phyloP scores from a whole-genome alignment of 352 stramenopile species.

The Peronospora farinosa region DNA sequence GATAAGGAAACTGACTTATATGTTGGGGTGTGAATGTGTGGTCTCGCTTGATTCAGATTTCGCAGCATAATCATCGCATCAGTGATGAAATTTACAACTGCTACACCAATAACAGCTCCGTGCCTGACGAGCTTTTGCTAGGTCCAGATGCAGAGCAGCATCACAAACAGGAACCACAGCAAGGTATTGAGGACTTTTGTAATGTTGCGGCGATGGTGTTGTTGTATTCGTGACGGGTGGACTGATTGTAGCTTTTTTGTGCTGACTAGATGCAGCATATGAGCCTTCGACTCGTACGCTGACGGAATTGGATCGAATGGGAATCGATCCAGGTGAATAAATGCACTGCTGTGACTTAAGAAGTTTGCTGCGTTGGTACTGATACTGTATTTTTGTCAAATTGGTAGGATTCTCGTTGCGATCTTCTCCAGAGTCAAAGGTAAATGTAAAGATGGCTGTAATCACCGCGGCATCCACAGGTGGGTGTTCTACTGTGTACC shows the following conservation, averaged over 20 bases:
- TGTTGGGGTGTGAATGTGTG: background rate
- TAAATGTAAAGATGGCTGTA: constrained; percentile 9
- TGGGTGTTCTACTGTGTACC: background rate
- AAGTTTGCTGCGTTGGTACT: background rate
- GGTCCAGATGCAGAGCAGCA: constrained; percentile 17
- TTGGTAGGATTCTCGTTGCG: constrained; percentile 17
- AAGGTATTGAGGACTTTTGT: constrained; percentile 20
- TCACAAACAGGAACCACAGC: constrained; percentile 25
- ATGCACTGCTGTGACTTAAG: background rate
- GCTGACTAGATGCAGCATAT: constrained; percentile 19
- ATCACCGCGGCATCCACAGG: constrained; percentile 9
- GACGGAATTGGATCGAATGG: constrained; percentile 24
- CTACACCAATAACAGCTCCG: constrained; percentile 76
- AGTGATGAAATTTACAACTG: constrained; percentile 73
- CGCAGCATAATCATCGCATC: constrained; percentile 70
- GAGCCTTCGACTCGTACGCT: constrained; percentile 23
- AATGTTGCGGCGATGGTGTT: background rate
- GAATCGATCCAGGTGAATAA: constrained; percentile 18
- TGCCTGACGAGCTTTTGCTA: constrained; percentile 63
- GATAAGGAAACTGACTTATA: background rate
- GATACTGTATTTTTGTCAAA: background rate
- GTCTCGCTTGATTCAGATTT: constrained; percentile 36
- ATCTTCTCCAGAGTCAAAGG: constrained; percentile 14
- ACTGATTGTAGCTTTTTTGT: background rate
- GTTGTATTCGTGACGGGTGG: background rate